Conservation (phyloP, 2,329 filamentous ascomycete genomes). For the Ophiostoma himal-ulmi region DNA sequence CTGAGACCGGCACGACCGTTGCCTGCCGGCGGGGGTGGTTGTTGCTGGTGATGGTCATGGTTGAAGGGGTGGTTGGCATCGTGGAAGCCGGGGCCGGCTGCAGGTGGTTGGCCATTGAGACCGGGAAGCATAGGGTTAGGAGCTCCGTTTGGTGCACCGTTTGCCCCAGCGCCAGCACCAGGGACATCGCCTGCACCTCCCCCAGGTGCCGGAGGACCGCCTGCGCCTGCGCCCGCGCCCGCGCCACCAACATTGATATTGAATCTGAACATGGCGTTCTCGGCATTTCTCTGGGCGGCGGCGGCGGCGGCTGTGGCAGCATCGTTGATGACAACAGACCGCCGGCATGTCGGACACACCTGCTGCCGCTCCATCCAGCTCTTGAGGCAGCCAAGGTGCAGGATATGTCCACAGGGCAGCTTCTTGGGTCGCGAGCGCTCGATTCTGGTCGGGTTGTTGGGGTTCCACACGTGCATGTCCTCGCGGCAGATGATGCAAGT, state of each 20-base stretch:
- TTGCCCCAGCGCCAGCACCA: constrained; percentile 3
- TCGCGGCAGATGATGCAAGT: constrained; percentile 98
- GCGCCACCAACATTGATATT: constrained; percentile 10
- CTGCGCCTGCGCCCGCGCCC: background rate
- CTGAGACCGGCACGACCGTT: constrained; percentile 27
- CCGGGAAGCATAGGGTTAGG: constrained; percentile 8
- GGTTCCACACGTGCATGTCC: constrained; percentile 79
- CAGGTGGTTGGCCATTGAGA: constrained; percentile 28
- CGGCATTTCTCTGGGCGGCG: constrained; percentile 17
- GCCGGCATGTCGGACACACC: constrained; percentile 89
- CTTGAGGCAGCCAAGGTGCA: constrained; percentile 90
- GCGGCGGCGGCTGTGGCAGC: constrained; percentile 21
- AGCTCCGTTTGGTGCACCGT: background rate
- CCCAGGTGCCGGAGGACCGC: background rate
- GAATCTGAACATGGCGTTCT: constrained; percentile 2
- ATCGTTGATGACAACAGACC: constrained; percentile 63
- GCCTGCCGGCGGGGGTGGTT: constrained; percentile 26
- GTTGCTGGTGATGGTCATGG: constrained; percentile 31
- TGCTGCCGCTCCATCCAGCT: constrained; percentile 97
- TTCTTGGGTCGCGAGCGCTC: constrained; percentile 89
- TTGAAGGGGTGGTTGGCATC: constrained; percentile 30
- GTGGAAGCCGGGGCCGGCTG: background rate
- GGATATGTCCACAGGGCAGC: constrained; percentile 88
- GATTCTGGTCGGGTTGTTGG: constrained; percentile 59
- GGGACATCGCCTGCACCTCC: background rate